Conservation (phyloP, 176 grass and related monocot species). For the Cymbopogon citratus region DNA sequence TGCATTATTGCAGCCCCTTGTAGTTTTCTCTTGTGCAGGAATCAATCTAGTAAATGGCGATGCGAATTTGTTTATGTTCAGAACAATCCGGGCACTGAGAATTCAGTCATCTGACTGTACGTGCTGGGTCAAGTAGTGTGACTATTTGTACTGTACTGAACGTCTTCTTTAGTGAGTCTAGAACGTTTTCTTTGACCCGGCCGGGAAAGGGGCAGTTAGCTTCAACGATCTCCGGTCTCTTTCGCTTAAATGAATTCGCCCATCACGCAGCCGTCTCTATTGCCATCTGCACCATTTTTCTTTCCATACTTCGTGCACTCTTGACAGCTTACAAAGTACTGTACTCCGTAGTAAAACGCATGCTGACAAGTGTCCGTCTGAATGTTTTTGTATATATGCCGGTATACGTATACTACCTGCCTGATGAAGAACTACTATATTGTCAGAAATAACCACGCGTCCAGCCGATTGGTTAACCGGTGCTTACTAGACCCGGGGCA, state of each 20-base stretch:
- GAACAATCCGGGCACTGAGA: not conserved
- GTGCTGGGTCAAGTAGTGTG: constrained; percentile 16
- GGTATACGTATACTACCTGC: too few species aligned
- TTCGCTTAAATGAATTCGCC: not conserved
- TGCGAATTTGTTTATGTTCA: not conserved
- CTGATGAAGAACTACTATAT: not conserved
- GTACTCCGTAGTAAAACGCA: not conserved
- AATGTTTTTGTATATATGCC: not conserved
- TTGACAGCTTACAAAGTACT: not conserved
- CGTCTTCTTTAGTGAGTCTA: not conserved
- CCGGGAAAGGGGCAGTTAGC: not conserved
- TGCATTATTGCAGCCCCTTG: not conserved
- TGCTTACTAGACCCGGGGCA: not conserved
- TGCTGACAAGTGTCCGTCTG: not conserved
- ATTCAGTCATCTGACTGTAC: not conserved
- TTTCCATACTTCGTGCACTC: not conserved
- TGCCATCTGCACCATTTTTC: not conserved
- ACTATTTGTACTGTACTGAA: not conserved
- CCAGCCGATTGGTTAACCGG: not conserved
- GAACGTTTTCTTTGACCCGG: constrained; percentile 24
- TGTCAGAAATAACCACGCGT: not conserved
- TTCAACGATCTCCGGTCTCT: constrained; percentile 13
- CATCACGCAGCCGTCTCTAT: too few species aligned
- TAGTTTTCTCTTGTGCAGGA: not conserved
- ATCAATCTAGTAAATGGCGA: not conserved